Evolutionary conservation across 495 filamentous ascomycete species (phyloP).

Genomic region (Glutinoglossum americanum): DNA sequence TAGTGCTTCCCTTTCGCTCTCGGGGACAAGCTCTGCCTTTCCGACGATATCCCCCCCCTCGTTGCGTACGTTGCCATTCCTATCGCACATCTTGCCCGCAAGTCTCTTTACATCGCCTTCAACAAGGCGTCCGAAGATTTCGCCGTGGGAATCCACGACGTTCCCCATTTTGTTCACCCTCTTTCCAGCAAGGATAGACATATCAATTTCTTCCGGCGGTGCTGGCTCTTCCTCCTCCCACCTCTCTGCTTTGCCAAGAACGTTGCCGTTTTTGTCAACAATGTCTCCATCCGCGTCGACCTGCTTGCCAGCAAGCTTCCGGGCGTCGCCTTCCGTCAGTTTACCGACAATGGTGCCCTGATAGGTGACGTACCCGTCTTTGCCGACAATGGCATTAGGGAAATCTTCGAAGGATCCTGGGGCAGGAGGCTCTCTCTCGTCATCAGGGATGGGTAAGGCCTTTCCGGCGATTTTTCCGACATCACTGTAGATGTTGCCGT

Average conservation of each 20-base stretch:
- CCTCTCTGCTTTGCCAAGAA: constrained; percentile 53
- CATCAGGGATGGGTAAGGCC: constrained; percentile 48
- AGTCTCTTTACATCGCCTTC: constrained; percentile 50
- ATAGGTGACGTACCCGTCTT: no score
- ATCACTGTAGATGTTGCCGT: constrained; percentile 42
- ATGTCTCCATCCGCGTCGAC: constrained; percentile 77
- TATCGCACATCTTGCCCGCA: constrained; percentile 62
- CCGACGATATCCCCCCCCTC: constrained; percentile 65
- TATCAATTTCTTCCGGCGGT: constrained; percentile 30
- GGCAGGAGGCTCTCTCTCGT: constrained; percentile 47
- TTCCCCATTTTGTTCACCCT: constrained; percentile 73
- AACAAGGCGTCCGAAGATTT: constrained; percentile 51
- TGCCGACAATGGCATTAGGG: constrained; percentile 29
- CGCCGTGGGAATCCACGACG: constrained; percentile 53
- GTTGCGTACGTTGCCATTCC: constrained; percentile 59
- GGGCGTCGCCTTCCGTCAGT: constrained; percentile 55
- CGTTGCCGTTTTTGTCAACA: constrained; percentile 56
- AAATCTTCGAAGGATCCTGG: constrained; percentile 57
- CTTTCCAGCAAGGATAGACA: constrained; percentile 55
- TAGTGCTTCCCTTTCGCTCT: constrained; percentile 38
- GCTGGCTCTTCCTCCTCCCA: constrained; percentile 38
- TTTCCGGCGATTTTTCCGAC: constrained; percentile 37
- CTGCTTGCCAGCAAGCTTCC: constrained; percentile 47
- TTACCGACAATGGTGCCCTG: constrained; percentile 44
- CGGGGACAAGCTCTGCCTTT: constrained; percentile 54